phyloP scores from a whole-genome alignment of 2,329 filamentous ascomycete species.

The Cladosporium sp. region DNA sequence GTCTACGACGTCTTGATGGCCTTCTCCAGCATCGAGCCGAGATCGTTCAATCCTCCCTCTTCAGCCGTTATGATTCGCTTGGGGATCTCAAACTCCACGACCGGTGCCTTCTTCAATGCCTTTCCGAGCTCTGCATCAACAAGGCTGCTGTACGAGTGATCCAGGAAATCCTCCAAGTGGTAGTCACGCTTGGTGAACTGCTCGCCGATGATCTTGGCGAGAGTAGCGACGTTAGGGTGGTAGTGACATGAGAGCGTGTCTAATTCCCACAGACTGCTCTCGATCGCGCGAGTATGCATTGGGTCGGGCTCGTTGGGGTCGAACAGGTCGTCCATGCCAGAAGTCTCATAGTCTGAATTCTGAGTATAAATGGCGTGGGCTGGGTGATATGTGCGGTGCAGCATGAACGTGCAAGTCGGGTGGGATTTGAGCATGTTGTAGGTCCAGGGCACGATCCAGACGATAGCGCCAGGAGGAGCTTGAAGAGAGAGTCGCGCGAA shows the following conservation, averaged over 20 bases:
- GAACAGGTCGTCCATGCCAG: slow-evolving; percentile 72
- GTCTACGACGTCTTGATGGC: slow-evolving; percentile 21
- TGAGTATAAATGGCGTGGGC: slow-evolving; percentile 27
- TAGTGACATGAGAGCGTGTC: slow-evolving; percentile 89
- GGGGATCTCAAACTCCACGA: slow-evolving; percentile 91
- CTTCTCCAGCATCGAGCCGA: slow-evolving; percentile 24
- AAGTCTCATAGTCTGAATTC: slow-evolving; percentile 42
- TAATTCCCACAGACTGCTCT: slow-evolving; percentile 93
- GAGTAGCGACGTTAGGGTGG: slow-evolving; percentile 92
- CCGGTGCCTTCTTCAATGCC: slow-evolving; percentile 77
- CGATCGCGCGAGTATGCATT: slow-evolving; percentile 79
- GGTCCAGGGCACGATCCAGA: slow-evolving; percentile 84
- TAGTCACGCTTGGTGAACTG: slow-evolving; percentile 97
- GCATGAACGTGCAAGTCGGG: slow-evolving; percentile 90
- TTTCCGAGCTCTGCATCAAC: slow-evolving; percentile 80
- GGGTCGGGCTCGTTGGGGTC: slow-evolving; percentile 72
- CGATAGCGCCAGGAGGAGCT: slow-evolving; percentile 83
- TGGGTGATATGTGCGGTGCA: slow-evolving; percentile 62
- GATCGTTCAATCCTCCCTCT: slow-evolving; percentile 25
- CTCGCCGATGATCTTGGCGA: slow-evolving; percentile 89
- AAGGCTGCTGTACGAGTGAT: slow-evolving; percentile 87
- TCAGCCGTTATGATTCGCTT: slow-evolving; percentile 65
- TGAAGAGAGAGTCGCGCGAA: slow-evolving; percentile 79
- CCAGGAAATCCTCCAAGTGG: slow-evolving; percentile 94
- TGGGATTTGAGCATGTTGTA: slow-evolving; percentile 93